Base-by-base conservation (phyloP, 2,329 filamentous ascomycete species). In the Aspergillus transmontanensis region DNA sequence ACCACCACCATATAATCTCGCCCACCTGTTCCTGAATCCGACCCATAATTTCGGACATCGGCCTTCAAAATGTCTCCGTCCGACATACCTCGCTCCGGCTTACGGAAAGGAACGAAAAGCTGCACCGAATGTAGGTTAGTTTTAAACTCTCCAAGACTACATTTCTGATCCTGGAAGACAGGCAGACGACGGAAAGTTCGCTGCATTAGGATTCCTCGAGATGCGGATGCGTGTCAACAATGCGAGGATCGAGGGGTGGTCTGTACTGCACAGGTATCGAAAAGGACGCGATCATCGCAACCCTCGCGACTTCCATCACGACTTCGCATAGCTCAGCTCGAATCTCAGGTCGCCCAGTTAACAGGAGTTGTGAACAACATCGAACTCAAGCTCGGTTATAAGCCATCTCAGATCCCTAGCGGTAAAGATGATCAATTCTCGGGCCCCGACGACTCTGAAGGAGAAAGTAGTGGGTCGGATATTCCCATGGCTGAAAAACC, bases 141-240 rank as follows among this genome's bases (percentile, higher is more conserved):
- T 26, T 16, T 26, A 5, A 21, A 26, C 9, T 6, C 23, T 51
- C 4, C n/a, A 43, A 41, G 23, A 46, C 6, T 10, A n/a, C 19
- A 21, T 5, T 34, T 46, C 51, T 45, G 46, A n/a, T 43, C 32
- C 16, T 26, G n/a, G 14, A 36, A 39, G 28, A 19, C 23, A 69
- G 67, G 67, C 50, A 64, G 67, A 45, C 60, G 67, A 19, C 66
- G 67, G 6, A 69, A 69, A 32, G 66, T 68, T 23, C 67, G 67
- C 3, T 69, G 67, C 43, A 60, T 69, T 39, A 64, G 66, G 11
- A 55, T 63, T 12, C 61, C 64, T 6, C 59, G 65, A 3, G 66
- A 66, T 19, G 59, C 67, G 3, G 41, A 48, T 9, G 54, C 62
- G 5, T 69, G 67, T 32, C 67, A 66, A n/a, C 64, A 66, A 46